A percentile compares a stretch with the other conserved stretches of the same genome.
Evolutionary conservation across 345 rosid genomes (phyloP).

Genomic region (Aegle marmelos): DNA sequence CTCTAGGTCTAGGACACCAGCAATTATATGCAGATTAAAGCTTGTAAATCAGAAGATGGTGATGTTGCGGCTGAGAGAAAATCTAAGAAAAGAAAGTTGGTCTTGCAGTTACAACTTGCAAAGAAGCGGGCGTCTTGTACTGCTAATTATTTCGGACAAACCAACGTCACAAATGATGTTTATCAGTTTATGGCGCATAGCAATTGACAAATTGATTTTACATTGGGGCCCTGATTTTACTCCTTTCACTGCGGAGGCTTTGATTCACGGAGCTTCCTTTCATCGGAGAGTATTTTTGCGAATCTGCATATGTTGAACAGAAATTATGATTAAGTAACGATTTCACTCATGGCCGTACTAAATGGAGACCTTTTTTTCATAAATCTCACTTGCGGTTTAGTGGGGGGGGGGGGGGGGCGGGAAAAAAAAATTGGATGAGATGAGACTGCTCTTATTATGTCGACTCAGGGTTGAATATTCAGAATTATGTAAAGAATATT

Average conservation of each 20-base stretch:
- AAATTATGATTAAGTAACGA: background rate
- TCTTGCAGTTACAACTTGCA: too few relatives aligned
- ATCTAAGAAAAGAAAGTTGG: background rate
- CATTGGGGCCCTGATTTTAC: background rate
- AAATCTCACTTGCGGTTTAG: too few relatives aligned
- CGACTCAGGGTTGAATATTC: background rate
- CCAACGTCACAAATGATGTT: background rate
- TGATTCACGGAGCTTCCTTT: conserved; percentile 36
- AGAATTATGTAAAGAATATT: too few relatives aligned
- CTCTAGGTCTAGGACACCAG: too few relatives aligned
- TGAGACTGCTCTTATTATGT: too few relatives aligned
- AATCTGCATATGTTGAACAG: conserved; percentile 26
- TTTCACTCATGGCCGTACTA: background rate
- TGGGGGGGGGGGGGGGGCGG: too few relatives aligned
- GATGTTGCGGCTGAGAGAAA: background rate
- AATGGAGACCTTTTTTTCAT: background rate
- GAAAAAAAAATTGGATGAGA: too few relatives aligned
- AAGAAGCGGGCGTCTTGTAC: background rate
- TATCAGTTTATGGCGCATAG: background rate
- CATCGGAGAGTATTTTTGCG: conserved; percentile 52
- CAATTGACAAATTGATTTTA: background rate
- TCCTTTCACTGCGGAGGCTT: background rate
- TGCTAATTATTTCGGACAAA: background rate
- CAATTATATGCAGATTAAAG: too few relatives aligned
- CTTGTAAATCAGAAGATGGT: too few relatives aligned